phyloP scores from a whole-genome alignment of 371 early-diverging fungal species.

The Massospora cicadina region DNA sequence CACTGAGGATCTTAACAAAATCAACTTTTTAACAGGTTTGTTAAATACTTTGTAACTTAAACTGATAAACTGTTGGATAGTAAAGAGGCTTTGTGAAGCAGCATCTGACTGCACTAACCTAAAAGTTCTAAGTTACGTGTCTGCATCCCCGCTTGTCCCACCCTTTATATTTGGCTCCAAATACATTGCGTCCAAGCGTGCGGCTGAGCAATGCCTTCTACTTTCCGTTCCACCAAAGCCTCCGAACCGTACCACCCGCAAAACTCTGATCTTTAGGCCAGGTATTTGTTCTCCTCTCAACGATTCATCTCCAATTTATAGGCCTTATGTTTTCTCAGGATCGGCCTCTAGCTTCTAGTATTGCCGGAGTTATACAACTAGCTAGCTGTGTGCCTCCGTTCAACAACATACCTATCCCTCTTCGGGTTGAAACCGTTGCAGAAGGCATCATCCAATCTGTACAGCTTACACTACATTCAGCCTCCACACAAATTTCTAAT shows the following conservation, averaged over 20 bases:
- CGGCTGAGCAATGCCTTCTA: background rate
- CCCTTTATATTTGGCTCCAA: background rate
- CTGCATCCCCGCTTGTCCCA: background rate
- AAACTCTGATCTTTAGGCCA: background rate
- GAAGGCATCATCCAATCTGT: background rate
- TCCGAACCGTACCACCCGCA: background rate
- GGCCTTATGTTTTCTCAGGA: background rate
- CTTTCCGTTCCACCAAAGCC: background rate
- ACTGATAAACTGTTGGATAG: background rate
- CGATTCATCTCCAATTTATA: background rate
- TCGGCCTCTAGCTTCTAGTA: background rate
- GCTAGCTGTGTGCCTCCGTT: background rate
- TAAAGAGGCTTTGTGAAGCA: background rate
- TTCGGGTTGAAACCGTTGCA: slow-evolving; percentile 1
- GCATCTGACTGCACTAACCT: background rate
- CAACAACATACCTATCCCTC: background rate
- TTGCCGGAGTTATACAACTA: background rate
- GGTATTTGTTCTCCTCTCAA: background rate
- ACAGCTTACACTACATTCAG: background rate
- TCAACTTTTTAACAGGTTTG: background rate
- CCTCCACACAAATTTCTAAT: background rate
- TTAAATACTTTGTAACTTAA: background rate
- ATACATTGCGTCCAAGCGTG: slow-evolving; percentile 1
- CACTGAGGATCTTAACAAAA: background rate
- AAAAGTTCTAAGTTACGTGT: background rate